Percentiles rank a stretch among this genome's conserved stretches.
Conservation (phyloP, 495 filamentous ascomycete genomes). For the Podospora pseudocomata region DNA sequence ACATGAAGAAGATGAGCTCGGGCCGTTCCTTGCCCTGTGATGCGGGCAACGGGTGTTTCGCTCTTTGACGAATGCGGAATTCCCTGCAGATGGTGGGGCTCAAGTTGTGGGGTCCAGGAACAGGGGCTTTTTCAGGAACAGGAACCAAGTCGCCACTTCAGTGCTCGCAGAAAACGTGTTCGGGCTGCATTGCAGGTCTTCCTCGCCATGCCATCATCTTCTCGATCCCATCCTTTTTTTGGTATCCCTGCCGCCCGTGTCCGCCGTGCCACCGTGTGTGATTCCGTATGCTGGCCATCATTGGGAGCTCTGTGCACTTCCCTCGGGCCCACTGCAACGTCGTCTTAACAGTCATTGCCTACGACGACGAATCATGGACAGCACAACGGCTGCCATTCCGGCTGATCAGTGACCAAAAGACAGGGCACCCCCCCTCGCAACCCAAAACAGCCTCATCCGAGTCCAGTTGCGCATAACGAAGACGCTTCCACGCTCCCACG, state of each 20-base stretch:
- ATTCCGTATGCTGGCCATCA: not conserved
- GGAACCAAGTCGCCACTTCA: not conserved
- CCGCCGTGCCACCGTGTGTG: not conserved
- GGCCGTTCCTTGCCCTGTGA: constrained; percentile 8
- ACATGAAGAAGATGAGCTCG: not conserved
- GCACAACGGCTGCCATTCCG: not conserved
- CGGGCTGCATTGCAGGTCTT: constrained; percentile 4
- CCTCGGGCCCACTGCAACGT: not conserved
- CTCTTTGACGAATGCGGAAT: constrained; percentile 8
- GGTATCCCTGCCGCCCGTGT: no score
- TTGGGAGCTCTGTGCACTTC: not conserved
- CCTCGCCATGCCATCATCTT: not conserved
- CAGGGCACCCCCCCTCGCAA: not conserved
- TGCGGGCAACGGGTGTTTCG: not conserved
- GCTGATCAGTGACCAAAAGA: not conserved
- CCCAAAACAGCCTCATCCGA: constrained; percentile 8
- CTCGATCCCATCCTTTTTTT: not conserved
- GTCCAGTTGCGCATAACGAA: not conserved
- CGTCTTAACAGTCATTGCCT: not conserved
- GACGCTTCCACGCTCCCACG: not conserved
- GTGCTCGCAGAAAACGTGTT: constrained; percentile 3
- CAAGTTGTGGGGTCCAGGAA: not conserved
- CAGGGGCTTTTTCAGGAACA: not conserved
- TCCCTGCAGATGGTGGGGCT: constrained; percentile 2
- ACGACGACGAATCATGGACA: not conserved